phyloP scores from a whole-genome alignment of 2,329 filamentous ascomycete species.

The Stachybotrys chartarum region DNA sequence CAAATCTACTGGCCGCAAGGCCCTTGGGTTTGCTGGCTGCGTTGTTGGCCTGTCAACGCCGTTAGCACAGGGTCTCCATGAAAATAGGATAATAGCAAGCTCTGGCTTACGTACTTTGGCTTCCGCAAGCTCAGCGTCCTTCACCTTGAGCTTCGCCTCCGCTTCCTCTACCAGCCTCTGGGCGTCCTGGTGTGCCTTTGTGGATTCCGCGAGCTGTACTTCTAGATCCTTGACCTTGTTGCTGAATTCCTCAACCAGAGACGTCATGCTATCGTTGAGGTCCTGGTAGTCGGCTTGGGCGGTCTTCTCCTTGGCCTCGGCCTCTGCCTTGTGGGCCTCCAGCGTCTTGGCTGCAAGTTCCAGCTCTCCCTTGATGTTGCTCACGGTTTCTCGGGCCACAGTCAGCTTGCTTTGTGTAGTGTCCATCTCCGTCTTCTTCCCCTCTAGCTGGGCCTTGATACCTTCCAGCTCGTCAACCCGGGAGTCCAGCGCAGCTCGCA shows the following conservation, averaged over 20 bases:
- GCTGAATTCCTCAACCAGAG: constrained; percentile 52
- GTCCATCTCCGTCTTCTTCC: constrained; percentile 24
- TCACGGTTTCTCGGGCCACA: constrained; percentile 25
- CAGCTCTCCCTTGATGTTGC: constrained; percentile 32
- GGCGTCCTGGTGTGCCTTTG: constrained; percentile 23
- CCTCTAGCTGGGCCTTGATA: constrained; percentile 23
- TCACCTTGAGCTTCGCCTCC: constrained; percentile 52
- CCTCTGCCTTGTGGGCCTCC: constrained; percentile 42
- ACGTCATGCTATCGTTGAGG: constrained; percentile 55
- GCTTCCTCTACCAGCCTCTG: constrained; percentile 32
- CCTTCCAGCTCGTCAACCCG: constrained; percentile 35
- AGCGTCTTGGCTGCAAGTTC: constrained; percentile 44
- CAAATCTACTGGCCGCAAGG: constrained; percentile 48
- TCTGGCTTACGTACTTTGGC: constrained; percentile 39
- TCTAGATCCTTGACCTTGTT: constrained; percentile 45
- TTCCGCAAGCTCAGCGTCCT: constrained; percentile 57
- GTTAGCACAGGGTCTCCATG: constrained; percentile 2
- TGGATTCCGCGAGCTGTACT: constrained; percentile 39
- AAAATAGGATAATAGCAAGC: neutral
- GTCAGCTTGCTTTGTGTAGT: constrained; percentile 19
- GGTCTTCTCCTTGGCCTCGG: constrained; percentile 46
- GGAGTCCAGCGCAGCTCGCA: constrained; percentile 13
- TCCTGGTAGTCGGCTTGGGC: constrained; percentile 53
- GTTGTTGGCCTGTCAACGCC: constrained; percentile 33
- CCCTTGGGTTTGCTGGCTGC: constrained; percentile 39